These are phyloP conservation scores for Emergomyces africanus DNA, from an alignment of 2,329 filamentous ascomycete species.

Conservation along the genomic window DNA sequence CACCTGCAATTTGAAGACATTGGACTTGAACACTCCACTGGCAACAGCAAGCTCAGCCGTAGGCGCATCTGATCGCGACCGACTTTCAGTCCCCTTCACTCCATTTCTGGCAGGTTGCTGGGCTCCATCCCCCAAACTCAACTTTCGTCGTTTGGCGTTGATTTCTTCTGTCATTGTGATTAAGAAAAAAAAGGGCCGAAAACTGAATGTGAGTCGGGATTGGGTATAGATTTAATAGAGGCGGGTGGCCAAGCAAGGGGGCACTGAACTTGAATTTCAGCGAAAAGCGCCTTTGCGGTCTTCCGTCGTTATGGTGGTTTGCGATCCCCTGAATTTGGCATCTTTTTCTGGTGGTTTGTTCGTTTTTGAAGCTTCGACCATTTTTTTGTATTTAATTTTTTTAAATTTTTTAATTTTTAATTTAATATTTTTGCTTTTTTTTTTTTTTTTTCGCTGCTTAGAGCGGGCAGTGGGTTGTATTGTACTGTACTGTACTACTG, in stretches of 20 bases:
- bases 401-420: too few species aligned
- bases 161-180: conserved; percentile 22
- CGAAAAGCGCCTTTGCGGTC: background rate
- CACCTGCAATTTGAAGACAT: conserved; percentile 54
- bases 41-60: conserved; percentile 24
- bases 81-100: conserved; percentile 13
- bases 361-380: conserved; percentile 1
- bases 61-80: conserved; percentile 17
- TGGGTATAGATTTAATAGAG: background rate
- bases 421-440: too few species aligned
- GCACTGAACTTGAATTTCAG: background rate
- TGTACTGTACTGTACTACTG: background rate
- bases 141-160: conserved; percentile 35
- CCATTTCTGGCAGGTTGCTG: conserved; percentile 10
- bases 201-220: background rate
- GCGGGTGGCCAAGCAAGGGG: background rate
- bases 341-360: background rate
- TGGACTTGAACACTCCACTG: conserved; percentile 50
- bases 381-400: background rate
- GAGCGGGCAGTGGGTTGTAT: background rate
- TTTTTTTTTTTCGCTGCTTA: background rate
- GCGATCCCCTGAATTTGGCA: background rate
- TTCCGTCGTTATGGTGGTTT: background rate
- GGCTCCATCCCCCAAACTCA: conserved; percentile 24
- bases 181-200: background rate